A percentile compares a stretch with the other conserved stretches of the same genome.
Evolutionary conservation across 495 filamentous ascomycete genomes (phyloP).

Genomic region (Bathelium albidoporum): DNA sequence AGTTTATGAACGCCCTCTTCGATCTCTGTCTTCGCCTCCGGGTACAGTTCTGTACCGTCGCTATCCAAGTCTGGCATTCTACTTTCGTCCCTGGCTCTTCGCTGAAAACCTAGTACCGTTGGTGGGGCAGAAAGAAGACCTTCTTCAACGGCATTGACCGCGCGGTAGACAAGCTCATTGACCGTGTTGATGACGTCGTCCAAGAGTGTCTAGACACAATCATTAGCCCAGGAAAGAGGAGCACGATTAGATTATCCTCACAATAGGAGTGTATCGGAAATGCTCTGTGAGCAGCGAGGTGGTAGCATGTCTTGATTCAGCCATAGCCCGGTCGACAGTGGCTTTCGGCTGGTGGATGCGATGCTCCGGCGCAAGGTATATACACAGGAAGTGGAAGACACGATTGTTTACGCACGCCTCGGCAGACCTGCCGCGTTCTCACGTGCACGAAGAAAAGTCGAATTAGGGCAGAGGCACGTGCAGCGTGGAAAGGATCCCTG

Average conservation of each 20-base stretch:
- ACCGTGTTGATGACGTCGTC: constrained; percentile 97
- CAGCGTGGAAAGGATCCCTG: no score
- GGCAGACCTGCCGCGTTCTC: not conserved
- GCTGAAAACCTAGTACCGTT: constrained; percentile 59
- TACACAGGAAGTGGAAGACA: not conserved
- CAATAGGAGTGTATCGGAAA: constrained; percentile 85
- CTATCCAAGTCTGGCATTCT: constrained; percentile 44
- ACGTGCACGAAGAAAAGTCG: not conserved
- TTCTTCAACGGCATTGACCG: constrained; percentile 71
- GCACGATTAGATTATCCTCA: constrained; percentile 34
- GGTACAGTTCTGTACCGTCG: constrained; percentile 37
- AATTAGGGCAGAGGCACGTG: not conserved
- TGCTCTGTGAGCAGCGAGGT: constrained; percentile 88
- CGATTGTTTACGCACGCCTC: constrained; percentile 1
- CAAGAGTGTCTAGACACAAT: constrained; percentile 58
- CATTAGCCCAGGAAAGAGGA: constrained; percentile 17
- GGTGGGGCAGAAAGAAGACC: constrained; percentile 65
- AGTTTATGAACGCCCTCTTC: constrained; percentile 85
- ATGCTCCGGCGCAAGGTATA: not conserved
- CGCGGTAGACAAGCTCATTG: constrained; percentile 79
- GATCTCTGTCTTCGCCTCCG: constrained; percentile 58
- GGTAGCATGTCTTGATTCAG: constrained; percentile 37
- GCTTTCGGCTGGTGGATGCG: not conserved
- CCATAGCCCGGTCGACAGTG: constrained; percentile 30
- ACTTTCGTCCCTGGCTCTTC: constrained; percentile 13